A percentile compares a stretch with the other conserved stretches of the same genome.
These are phyloP conservation scores for Macrophomina pseudophaseolina DNA, from an alignment of 2,329 filamentous ascomycete species.

Conservation along the genomic window DNA sequence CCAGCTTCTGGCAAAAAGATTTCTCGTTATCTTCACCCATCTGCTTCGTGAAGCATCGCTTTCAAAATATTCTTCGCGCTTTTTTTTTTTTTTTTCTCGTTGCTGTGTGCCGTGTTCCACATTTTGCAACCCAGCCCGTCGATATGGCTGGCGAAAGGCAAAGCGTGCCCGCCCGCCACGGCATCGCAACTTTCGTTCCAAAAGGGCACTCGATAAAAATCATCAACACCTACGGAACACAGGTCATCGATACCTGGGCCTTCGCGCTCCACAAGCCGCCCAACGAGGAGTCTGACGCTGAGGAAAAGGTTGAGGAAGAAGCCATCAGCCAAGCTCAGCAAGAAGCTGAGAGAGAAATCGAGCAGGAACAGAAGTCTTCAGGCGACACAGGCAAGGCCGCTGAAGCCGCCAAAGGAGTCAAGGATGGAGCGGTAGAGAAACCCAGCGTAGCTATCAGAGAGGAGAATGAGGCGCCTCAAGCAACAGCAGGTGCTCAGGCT, in stretches of 20 bases:
- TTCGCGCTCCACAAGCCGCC: slow-evolving; percentile 53
- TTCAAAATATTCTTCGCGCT: background rate
- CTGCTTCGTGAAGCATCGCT: background rate
- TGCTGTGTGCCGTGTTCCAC: too few species aligned
- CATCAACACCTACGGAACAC: slow-evolving; percentile 56
- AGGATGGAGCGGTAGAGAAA: background rate
- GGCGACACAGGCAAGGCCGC: background rate
- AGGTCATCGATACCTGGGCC: slow-evolving; percentile 57
- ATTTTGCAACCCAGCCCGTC: slow-evolving; percentile 28
- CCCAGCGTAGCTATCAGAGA: background rate
- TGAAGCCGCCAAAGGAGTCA: background rate
- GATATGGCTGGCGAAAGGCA: slow-evolving; percentile 50
- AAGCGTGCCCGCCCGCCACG: slow-evolving; percentile 55
- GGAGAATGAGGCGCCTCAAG: background rate
- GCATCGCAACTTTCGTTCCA: slow-evolving; percentile 57
- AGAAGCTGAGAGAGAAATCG: slow-evolving; percentile 30
- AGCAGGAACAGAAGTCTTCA: slow-evolving; percentile 31
- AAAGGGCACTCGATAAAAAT: slow-evolving; percentile 56
- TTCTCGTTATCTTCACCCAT: background rate
- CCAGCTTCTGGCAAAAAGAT: slow-evolving; percentile 4
- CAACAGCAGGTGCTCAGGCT: background rate
- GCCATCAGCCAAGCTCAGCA: slow-evolving; percentile 27
- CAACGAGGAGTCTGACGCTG: slow-evolving; percentile 37
- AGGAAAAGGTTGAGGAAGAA: slow-evolving; percentile 33
- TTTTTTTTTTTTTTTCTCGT: background rate